Evolutionary conservation across 805 yeast genomes (phyloP).

Genomic region (Ogataea henricii): DNA sequence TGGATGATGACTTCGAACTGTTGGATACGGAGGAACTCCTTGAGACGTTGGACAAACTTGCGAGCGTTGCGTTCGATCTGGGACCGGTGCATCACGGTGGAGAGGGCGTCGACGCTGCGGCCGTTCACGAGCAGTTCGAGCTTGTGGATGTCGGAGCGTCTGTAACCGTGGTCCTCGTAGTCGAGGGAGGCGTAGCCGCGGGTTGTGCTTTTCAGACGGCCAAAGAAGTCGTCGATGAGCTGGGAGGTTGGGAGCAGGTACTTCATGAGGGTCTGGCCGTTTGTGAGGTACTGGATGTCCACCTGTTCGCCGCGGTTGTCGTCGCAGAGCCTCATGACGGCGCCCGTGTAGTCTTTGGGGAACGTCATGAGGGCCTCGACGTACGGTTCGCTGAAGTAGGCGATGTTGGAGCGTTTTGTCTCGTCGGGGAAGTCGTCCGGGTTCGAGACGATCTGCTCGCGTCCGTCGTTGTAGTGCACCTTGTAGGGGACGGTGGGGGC

Average conservation of each 20-base stretch:
- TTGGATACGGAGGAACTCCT: slow-evolving; percentile 76
- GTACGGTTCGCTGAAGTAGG: slow-evolving; percentile 75
- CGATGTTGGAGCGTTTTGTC: slow-evolving; percentile 40
- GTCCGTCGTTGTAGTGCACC: slow-evolving; percentile 66
- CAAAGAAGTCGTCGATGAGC: slow-evolving; percentile 93
- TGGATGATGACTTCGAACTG: slow-evolving; percentile 92
- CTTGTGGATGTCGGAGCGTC: slow-evolving; percentile 77
- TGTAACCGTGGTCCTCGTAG: slow-evolving; percentile 91
- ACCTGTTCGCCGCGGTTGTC: slow-evolving; percentile 79
- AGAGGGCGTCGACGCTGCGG: slow-evolving; percentile 84
- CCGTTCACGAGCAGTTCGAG: slow-evolving; percentile 90
- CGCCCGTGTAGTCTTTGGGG: slow-evolving; percentile 86
- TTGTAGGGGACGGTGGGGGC: slow-evolving; percentile 96
- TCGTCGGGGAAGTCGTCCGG: slow-evolving; percentile 91
- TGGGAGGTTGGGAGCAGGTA: slow-evolving; percentile 86
- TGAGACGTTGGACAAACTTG: slow-evolving; percentile 82
- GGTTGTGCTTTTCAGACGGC: slow-evolving; percentile 85
- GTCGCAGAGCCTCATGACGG: slow-evolving; percentile 85
- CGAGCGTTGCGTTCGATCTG: slow-evolving; percentile 73
- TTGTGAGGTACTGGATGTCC: slow-evolving; percentile 72
- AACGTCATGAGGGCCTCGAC: slow-evolving; percentile 89
- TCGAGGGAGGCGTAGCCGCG: slow-evolving; percentile 93
- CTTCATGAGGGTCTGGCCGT: slow-evolving; percentile 79
- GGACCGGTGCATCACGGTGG: slow-evolving; percentile 84
- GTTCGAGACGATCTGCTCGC: slow-evolving; percentile 69